Conservation (phyloP, 768 basidiomycete genomes). For the Stropharia rugosoannulata region DNA sequence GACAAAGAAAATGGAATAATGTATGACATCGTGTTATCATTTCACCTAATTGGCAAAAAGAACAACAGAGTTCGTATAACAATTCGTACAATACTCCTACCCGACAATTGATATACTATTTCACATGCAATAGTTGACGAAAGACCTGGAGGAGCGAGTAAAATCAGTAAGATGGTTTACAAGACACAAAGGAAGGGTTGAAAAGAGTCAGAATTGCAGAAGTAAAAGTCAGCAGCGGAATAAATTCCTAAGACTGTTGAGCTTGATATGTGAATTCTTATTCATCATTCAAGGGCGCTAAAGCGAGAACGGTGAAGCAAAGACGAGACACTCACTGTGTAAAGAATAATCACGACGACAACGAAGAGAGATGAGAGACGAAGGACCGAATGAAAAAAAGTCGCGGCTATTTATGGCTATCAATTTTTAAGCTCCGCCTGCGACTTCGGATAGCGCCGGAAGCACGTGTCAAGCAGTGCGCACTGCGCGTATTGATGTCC, state of each 20-base stretch:
- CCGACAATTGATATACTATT: no score
- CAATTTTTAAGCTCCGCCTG: slow-evolving; percentile 20
- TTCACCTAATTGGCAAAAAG: no score
- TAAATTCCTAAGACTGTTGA: slow-evolving; percentile 58
- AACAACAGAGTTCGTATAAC: no score
- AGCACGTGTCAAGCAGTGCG: background rate
- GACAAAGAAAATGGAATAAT: no score
- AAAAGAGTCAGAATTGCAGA: slow-evolving; percentile 57
- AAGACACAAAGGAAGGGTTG: background rate
- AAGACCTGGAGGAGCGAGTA: background rate
- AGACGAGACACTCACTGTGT: background rate
- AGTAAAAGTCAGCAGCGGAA: slow-evolving; percentile 48
- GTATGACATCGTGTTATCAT: no score
- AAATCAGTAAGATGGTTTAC: background rate
- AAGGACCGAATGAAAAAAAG: background rate
- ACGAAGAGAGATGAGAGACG: slow-evolving; percentile 6
- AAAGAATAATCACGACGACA: background rate
- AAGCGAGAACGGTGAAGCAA: background rate
- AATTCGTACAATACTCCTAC: no score
- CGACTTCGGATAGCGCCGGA: slow-evolving; percentile 6
- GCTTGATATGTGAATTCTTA: slow-evolving; percentile 58
- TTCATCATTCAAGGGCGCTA: slow-evolving; percentile 40
- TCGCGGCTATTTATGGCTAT: background rate
- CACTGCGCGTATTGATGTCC: background rate
- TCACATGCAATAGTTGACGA: no score